Base-by-base conservation (phyloP, 192 early-diverging fungal species). In the Dissophora globulifera region DNA sequence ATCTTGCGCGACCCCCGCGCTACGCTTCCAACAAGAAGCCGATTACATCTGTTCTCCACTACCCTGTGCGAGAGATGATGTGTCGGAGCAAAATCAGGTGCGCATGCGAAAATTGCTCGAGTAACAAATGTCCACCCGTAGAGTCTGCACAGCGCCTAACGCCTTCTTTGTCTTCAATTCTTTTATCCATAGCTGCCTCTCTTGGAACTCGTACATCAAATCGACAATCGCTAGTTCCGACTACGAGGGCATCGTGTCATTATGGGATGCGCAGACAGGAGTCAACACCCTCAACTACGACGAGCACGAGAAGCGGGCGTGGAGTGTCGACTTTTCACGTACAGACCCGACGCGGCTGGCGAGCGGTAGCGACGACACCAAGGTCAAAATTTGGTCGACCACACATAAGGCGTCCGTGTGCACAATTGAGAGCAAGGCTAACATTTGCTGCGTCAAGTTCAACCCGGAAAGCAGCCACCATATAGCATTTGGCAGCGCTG, bases 371-470 rank as follows among this genome's bases (percentile, higher is more conserved):
- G 97, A 98, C 66, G 97, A 98, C 64, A 79, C 91, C 7, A 93
- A 91, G 57, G 97, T 95, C 49, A 85, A 82, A 47, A 88, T 98
- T 49, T 98, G 97, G 97, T 89, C 90, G 0, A 91, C 86, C 8
- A 94, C 84, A 47, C 85, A 89, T 29, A 79, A 83, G 12, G 53
- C 85, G 6, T 94, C 95, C 17, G 86, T 92, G 6, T 84, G 84
- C 55, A 96, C 93, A 1, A 89, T 98, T 46, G 90, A 93, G 62
- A 87, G 89, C 78, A 89, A 89, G 49, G 94, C 93, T 23, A 96
- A 95, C 79, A 88, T 96, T 17, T 97, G 95, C 79, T 95, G 94
- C 49, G 97, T 96, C 42, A 93, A 94, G 54, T 98, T 95, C 82
- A 93, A 94, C 53, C 97, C 95, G 10, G 66, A 82, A 32, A 83